Evolutionary conservation across 2,329 filamentous ascomycete species (phyloP).

Genomic region (Tolypocladium nubicola): DNA sequence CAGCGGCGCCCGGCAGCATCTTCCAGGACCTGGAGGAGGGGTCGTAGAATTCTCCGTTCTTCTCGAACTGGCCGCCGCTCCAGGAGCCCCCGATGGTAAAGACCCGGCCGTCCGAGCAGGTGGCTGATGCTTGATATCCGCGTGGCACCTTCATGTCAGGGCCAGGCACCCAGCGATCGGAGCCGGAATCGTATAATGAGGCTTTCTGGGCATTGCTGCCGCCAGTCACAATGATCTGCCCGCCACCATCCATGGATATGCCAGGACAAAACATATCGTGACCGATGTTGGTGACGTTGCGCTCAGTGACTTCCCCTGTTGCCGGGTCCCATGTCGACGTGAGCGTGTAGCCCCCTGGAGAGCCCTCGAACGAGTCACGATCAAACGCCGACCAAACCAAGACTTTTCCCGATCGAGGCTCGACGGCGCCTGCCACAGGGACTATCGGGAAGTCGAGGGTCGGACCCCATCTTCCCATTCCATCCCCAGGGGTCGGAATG

Average conservation of each 20-base stretch:
- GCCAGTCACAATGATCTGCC: conserved; percentile 41
- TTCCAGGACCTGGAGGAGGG: conserved; percentile 35
- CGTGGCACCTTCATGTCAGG: conserved; percentile 33
- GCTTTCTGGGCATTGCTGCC: conserved; percentile 37
- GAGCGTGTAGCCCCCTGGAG: conserved; percentile 6
- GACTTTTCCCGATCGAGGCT: conserved; percentile 2
- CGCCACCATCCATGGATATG: conserved; percentile 28
- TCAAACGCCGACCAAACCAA: conserved; percentile 5
- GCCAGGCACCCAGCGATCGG: conserved; percentile 25
- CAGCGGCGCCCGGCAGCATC: conserved; percentile 27
- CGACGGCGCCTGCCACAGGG: conserved; percentile 11
- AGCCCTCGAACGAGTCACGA: conserved; percentile 6
- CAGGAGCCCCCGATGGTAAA: conserved; percentile 48
- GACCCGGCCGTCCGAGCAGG: conserved; percentile 39
- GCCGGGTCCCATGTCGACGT: conserved; percentile 8
- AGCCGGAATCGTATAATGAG: conserved; percentile 33
- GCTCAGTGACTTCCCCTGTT: conserved; percentile 11
- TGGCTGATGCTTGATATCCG: conserved; percentile 42
- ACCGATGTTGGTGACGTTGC: conserved; percentile 25
- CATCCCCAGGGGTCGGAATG: conserved; percentile 10
- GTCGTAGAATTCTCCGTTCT: conserved; percentile 46
- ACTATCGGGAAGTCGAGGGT: conserved; percentile 26
- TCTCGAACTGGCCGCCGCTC: conserved; percentile 35
- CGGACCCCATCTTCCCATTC: conserved; percentile 19
- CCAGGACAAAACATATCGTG: conserved; percentile 50